Conservation (phyloP, 1,284 basidiomycete species). For the Fomitopsis betulina region DNA sequence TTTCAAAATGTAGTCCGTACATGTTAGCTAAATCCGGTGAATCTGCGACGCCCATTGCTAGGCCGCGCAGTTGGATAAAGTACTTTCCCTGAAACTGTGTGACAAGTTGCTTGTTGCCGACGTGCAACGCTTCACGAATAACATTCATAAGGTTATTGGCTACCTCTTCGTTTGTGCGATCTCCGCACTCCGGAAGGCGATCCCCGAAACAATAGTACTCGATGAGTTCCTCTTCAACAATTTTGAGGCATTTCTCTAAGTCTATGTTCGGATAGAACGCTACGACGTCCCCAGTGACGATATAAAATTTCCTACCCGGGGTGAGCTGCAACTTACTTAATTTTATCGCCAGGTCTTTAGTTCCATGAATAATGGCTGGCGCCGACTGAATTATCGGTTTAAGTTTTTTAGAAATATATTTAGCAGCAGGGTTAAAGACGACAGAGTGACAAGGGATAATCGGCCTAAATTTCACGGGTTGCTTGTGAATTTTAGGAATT, state of each 20-base stretch:
- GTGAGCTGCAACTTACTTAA: not conserved
- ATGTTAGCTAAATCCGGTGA: not conserved
- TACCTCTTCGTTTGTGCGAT: not conserved
- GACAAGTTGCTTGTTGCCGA: not conserved
- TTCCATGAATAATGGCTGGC: not conserved
- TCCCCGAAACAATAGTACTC: not conserved
- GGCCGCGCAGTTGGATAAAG: not conserved
- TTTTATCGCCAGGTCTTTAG: not conserved
- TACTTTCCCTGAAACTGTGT: not conserved
- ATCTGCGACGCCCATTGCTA: not conserved
- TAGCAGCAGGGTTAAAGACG: not conserved
- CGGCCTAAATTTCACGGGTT: not conserved
- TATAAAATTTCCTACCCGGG: not conserved
- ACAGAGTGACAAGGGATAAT: not conserved
- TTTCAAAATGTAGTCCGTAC: not conserved
- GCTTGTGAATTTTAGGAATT: not conserved
- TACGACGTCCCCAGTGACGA: not conserved
- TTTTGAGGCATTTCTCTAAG: not conserved
- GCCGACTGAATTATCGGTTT: not conserved
- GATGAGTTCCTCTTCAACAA: not conserved
- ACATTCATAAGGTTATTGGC: not conserved
- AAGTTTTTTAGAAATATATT: not conserved
- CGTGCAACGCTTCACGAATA: not conserved
- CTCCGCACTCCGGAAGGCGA: too few relatives aligned
- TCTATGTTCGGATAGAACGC: not conserved